Conservation (phyloP, 148 eudicot genomes). For the Fallopia convolvulus region DNA sequence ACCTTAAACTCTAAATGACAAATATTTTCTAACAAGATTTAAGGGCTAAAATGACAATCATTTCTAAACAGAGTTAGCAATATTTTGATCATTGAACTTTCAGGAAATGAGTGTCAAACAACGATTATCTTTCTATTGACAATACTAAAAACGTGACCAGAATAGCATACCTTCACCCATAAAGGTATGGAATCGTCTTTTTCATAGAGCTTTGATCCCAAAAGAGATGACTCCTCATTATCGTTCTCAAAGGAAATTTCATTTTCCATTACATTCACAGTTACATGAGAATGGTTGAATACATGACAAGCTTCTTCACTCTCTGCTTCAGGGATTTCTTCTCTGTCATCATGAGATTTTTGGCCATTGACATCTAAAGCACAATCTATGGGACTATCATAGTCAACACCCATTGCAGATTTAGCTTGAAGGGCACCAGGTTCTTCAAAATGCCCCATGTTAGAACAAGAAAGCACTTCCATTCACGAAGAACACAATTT, state of each 20-base stretch:
- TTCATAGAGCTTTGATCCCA: constrained; percentile 35
- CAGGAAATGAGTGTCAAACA: too few relatives aligned
- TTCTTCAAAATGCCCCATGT: neutral
- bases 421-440: neutral
- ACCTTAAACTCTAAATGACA: too few relatives aligned
- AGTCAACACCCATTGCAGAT: neutral
- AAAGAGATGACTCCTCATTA: constrained; percentile 37
- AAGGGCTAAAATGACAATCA: too few relatives aligned
- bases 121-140: too few relatives aligned
- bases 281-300: constrained; percentile 45
- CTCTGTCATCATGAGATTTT: constrained; percentile 31
- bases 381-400: constrained; percentile 26
- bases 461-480: neutral
- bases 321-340: neutral
- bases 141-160: neutral
- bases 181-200: constrained; percentile 70
- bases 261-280: constrained; percentile 46
- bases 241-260: constrained; percentile 28
- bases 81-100: too few relatives aligned
- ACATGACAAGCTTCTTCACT: constrained; percentile 29
- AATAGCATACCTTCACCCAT: constrained; percentile 82
- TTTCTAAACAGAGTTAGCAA: too few relatives aligned
- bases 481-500: neutral
- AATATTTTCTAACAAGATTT: too few relatives aligned
- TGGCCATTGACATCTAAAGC: constrained; percentile 42